Conservation (phyloP, 129 eudicot genomes). For the Flaveria ramosissima region DNA sequence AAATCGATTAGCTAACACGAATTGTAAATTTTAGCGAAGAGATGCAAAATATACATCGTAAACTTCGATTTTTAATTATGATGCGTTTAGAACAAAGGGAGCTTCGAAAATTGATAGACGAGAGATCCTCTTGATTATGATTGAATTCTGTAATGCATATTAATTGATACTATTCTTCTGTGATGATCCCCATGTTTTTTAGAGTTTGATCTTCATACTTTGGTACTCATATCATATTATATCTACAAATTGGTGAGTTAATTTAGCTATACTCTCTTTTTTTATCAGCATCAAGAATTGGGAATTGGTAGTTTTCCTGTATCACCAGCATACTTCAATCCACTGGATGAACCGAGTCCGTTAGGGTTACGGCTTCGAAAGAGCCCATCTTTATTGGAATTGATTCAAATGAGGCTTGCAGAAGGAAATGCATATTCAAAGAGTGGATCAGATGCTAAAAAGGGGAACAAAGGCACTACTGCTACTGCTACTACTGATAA, state of each 20-base stretch:
- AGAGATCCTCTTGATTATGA: neutral
- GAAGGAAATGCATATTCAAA: slow-evolving; percentile 49
- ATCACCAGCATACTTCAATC: slow-evolving; percentile 62
- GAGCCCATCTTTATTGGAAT: slow-evolving; percentile 82
- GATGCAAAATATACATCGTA: no score
- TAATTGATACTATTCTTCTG: neutral
- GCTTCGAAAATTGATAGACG: no score
- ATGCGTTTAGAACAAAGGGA: no score
- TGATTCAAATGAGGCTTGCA: slow-evolving; percentile 82
- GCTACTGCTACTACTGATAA: slow-evolving; percentile 50
- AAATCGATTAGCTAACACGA: no score
- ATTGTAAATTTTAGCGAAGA: no score
- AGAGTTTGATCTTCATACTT: neutral
- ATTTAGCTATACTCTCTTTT: neutral
- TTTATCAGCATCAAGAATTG: slow-evolving; percentile 40
- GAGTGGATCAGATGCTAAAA: slow-evolving; percentile 47
- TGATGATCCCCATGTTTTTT: neutral
- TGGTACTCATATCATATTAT: neutral
- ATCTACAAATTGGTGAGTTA: neutral
- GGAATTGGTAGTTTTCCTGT: slow-evolving; percentile 40
- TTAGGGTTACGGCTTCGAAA: slow-evolving; percentile 78
- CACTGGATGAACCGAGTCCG: slow-evolving; percentile 87
- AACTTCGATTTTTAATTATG: no score
- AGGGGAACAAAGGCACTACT: slow-evolving; percentile 44
- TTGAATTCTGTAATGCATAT: neutral